Conservation (phyloP, 495 filamentous ascomycete species). For the Tetracladium marchalianum region DNA sequence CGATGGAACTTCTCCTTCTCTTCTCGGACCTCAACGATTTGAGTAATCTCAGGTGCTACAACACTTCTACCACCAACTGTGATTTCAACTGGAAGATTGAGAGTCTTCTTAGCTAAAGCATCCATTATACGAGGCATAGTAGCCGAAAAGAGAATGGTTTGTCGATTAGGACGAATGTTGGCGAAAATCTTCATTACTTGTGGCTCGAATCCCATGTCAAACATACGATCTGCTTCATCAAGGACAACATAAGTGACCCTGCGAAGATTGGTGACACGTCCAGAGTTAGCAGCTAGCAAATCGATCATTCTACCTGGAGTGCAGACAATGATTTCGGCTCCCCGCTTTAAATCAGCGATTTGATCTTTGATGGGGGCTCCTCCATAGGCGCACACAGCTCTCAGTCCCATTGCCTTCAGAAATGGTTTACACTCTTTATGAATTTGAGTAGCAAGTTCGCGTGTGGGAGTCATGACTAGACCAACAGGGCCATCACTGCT, state of each 20-base stretch:
- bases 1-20: slow-evolving; percentile 80
- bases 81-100: slow-evolving; percentile 84
- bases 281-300: slow-evolving; percentile 82
- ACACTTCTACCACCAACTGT: slow-evolving; percentile 84
- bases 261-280: slow-evolving; percentile 81
- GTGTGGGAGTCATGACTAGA: slow-evolving; percentile 87
- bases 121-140: slow-evolving; percentile 96
- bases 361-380: slow-evolving; percentile 96
- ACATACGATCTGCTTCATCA: slow-evolving; percentile 98
- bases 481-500: slow-evolving; percentile 79
- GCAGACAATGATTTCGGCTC: slow-evolving; percentile 89
- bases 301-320: slow-evolving; percentile 98
- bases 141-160: slow-evolving; percentile 92
- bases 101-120: slow-evolving; percentile 73
- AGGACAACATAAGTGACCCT: slow-evolving; percentile 88
- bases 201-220: slow-evolving; percentile 98
- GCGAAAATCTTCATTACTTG: slow-evolving; percentile 95
- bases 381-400: slow-evolving; percentile 90
- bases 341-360: slow-evolving; percentile 90
- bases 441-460: slow-evolving; percentile 92
- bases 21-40: slow-evolving; percentile 80
- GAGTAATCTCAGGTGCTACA: slow-evolving; percentile 89
- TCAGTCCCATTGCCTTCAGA: slow-evolving; percentile 78
- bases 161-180: slow-evolving; percentile 82
- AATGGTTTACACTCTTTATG: slow-evolving; percentile 91